Base-by-base conservation (phyloP, 2,329 filamentous ascomycete genomes). In the Graphiopsis chlorocephala region DNA sequence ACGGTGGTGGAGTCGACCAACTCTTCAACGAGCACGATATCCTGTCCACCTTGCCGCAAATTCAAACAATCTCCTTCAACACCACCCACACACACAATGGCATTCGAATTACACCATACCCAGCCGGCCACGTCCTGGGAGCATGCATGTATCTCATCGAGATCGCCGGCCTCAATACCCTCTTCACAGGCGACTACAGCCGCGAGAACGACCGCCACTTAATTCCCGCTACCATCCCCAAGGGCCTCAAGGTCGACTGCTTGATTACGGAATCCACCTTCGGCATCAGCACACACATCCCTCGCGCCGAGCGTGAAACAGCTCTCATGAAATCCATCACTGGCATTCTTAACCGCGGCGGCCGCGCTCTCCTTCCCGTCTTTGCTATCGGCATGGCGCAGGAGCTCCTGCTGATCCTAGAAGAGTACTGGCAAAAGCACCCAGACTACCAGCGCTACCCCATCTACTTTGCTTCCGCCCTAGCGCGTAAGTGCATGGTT, bases 141-240 rank as follows among this genome's bases (percentile, higher is more conserved):
- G 95, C 95, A 14, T 95, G 95, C 72, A 99, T 99, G 95, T 99
- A 97, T 71, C 85, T 98, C 35, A 92, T 99, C 71, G 94, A 97
- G 74, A 99, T 99, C 73, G 95, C 94, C 4, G 95, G 94, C 0
- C 86, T 99, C 66, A 98, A 97, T 73, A 94, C 98, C 65, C 88
- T 99, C 72, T 99, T 99, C 78, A 99, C 95, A 0, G 95, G 95
- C 56, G 95, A 99, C 79, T 99, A 99, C 80, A 97, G 93, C 4
- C 86, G 95, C 66, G 95, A 99, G 77, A 91, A 96, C 68, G 95
- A 99, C 79, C 86, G 95, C 33, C 95, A 99, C 86, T 82, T 99
- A 61, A 93, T 99, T 61, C 96, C 95, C 0, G 95, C 95, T 15
- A 88, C 94, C 69, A 92, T 98, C 0, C 95, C 95, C 3, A 88